Percentiles rank a stretch among this genome's conserved stretches.
These are phyloP conservation scores for Mucor racemosus DNA, from an alignment of 371 early-diverging fungal species.

Conservation along the genomic window DNA sequence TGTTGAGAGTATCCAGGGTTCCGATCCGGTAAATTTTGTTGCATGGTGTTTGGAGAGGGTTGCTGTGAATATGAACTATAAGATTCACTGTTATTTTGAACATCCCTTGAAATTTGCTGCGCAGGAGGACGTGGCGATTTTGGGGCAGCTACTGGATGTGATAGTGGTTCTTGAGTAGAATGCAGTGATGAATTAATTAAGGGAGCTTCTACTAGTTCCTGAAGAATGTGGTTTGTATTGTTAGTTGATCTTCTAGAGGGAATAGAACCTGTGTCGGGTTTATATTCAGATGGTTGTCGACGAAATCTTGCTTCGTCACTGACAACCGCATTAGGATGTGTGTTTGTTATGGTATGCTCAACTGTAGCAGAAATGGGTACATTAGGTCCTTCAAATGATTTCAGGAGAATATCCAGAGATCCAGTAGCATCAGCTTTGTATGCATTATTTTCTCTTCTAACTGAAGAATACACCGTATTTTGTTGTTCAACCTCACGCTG, in stretches of 20 bases:
- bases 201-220: conserved; percentile 8
- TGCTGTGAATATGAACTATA: neutral
- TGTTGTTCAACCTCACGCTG: conserved; percentile 9
- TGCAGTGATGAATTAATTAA: neutral
- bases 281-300: conserved; percentile 28
- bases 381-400: conserved; percentile 12
- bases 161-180: neutral
- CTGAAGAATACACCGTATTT: neutral
- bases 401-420: conserved; percentile 12
- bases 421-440: conserved; percentile 18
- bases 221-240: neutral
- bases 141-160: conserved; percentile 22
- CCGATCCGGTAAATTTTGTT: neutral
- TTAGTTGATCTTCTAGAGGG: conserved; percentile 6
- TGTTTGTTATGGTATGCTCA: neutral
- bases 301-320: conserved; percentile 12
- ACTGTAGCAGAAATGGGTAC: neutral
- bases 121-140: conserved; percentile 35
- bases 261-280: conserved; percentile 28
- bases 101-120: conserved; percentile 10
- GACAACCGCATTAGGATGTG: conserved; percentile 3
- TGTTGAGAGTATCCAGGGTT: neutral
- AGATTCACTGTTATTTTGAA: neutral
- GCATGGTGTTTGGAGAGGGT: neutral
- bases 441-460: neutral